Base-by-base conservation (phyloP, 352 stramenopile species). In the Lagenidium giganteum region DNA sequence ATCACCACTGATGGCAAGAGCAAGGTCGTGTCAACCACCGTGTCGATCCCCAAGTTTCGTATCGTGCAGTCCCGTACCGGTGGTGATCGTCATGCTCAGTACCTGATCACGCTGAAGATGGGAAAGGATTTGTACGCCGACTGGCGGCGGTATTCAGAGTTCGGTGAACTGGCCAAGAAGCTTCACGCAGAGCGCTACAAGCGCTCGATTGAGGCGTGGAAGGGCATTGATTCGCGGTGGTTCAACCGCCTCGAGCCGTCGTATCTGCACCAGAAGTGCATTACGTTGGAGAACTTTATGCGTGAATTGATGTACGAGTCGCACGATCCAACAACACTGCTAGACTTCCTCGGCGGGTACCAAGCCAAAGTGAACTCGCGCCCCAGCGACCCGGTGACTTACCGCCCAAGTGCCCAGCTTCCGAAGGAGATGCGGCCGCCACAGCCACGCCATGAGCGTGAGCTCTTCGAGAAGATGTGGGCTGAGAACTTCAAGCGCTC, bases 381-480 rank as follows among this genome's bases (percentile, higher is more conserved):
- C 22, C 82, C 82, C 8, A 65, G 53, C 0, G 79, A 93, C 42
- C 68, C 76, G 3, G 63, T 68, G 24, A 77, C 67, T 21, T 71
- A 71, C 34, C 79, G 82, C 1, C 79, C 82, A 18, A 59, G 72
- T 18, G 79, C 82, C 17, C 82, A 93, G 45, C 53, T 93, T 23
- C 82, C 82, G 1, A 93, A 93, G 59, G 82, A 93, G 37, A 45
- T 92, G 56, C 81, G 95, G 40, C 94, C 94, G 25, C 84, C 89
- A 8, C 95, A 98, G 60, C 95, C 95, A 7, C 74, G 83, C 24
- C 80, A 97, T 56, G 92, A 98, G 67, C 74, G 95, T 37, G 86
- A 96, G 32, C 84, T 97, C 32, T 98, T 97, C 63, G 94, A 98
- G 66, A 95, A 96, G 70, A 86, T 98, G 69, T 98, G 95, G 95